phyloP scores from a whole-genome alignment of 2,329 filamentous ascomycete genomes.

The Drechslerella stenobrocha region DNA sequence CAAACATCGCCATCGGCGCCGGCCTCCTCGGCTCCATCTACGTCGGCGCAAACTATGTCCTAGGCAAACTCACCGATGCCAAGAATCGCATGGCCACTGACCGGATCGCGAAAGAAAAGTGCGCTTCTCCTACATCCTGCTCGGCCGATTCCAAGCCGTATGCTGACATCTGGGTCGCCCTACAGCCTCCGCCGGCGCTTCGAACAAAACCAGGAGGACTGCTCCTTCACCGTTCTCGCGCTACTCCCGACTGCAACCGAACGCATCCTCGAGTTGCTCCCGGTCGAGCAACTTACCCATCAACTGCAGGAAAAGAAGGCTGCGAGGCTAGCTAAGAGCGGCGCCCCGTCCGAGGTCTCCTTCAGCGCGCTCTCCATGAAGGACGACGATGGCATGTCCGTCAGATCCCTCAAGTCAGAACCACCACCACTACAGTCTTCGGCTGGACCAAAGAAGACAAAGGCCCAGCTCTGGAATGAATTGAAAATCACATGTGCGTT shows the following conservation, averaged over 20 bases:
- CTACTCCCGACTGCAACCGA: conserved; percentile 88
- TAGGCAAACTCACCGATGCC: conserved; percentile 87
- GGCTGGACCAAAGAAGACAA: conserved; percentile 68
- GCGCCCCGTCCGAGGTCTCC: conserved; percentile 64
- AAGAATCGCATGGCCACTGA: conserved; percentile 96
- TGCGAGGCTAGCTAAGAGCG: conserved; percentile 67
- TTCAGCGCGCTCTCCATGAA: conserved; percentile 63
- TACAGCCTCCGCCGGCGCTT: conserved; percentile 86
- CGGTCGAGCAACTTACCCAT: conserved; percentile 88
- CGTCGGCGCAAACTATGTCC: conserved; percentile 86
- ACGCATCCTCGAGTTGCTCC: conserved; percentile 81
- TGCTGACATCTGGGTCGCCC: conserved; percentile 2
- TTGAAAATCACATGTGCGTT: conserved; percentile 86
- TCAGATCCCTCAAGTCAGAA: conserved; percentile 54
- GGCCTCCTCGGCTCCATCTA: conserved; percentile 89
- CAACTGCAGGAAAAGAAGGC: conserved; percentile 93
- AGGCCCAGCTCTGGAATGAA: conserved; percentile 95
- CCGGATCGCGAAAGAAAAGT: conserved; percentile 96
- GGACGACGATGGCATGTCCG: conserved; percentile 56
- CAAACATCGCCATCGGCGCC: conserved; percentile 81
- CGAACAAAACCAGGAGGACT: conserved; percentile 98
- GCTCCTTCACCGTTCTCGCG: conserved; percentile 95
- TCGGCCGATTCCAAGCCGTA: too few species aligned
- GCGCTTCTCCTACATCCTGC: conserved; percentile 55
- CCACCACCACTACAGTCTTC: background rate